These are phyloP conservation scores for Acanthamoeba healyi DNA, from an alignment of 208 protist species.

Conservation along the genomic window DNA sequence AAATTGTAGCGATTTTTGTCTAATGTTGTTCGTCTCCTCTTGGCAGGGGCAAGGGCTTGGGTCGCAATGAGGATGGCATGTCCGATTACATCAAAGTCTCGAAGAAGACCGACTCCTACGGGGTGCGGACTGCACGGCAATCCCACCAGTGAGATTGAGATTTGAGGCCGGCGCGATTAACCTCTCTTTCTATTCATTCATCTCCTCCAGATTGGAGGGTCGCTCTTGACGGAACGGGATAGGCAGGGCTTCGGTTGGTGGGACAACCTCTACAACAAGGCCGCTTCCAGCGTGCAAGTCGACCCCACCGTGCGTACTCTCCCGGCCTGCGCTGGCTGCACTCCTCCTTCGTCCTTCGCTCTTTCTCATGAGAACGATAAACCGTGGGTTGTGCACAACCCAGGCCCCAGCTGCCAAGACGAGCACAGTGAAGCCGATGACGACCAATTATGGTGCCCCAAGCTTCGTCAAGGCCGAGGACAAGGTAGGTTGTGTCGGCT, in stretches of 20 bases:
- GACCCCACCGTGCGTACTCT: not conserved
- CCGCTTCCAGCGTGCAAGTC: not conserved
- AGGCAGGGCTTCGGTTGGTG: not conserved
- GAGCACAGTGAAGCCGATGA: not conserved
- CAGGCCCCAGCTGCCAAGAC: not conserved
- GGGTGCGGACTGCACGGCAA: not conserved
- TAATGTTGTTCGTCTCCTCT: no score
- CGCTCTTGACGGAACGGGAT: not conserved
- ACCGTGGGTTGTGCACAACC: no score
- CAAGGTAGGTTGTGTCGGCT: no score
- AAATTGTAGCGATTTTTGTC: not conserved
- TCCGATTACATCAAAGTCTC: not conserved
- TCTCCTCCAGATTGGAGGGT: not conserved
- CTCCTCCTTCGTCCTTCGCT: no score
- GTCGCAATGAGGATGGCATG: not conserved
- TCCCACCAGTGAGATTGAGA: no score
- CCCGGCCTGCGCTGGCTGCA: no score
- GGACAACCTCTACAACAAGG: slow-evolving; percentile 23
- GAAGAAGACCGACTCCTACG: not conserved
- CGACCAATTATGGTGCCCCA: not conserved
- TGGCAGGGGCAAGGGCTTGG: not conserved
- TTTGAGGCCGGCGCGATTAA: no score
- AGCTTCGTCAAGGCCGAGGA: slow-evolving; percentile 5
- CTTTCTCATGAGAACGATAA: no score
- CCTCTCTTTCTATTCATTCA: not conserved